Percentiles rank a stretch among this genome's conserved stretches.
These are phyloP conservation scores for Thraustotheca clavata DNA, from an alignment of 352 stramenopile species.

Conservation along the genomic window DNA sequence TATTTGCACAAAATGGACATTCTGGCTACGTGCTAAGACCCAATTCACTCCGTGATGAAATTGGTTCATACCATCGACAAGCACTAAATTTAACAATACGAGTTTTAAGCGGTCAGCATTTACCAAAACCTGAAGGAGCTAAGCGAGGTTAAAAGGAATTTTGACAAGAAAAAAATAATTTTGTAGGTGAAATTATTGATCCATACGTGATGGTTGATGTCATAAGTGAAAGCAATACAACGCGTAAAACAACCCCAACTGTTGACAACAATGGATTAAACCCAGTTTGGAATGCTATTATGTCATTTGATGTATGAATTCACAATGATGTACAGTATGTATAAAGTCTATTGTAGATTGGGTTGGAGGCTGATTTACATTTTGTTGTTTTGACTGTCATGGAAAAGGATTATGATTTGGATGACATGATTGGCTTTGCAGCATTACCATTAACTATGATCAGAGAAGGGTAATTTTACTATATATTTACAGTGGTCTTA, in stretches of 20 bases:
- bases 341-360: neutral
- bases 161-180: neutral
- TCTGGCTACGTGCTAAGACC: slow-evolving; percentile 86
- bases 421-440: slow-evolving; percentile 34
- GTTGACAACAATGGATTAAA: slow-evolving; percentile 51
- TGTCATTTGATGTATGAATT: slow-evolving; percentile 4
- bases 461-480: neutral
- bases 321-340: slow-evolving; percentile 3
- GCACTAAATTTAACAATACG: slow-evolving; percentile 8
- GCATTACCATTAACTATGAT: slow-evolving; percentile 29
- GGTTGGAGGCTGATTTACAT: slow-evolving; percentile 25
- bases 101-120: slow-evolving; percentile 29
- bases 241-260: slow-evolving; percentile 23
- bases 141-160: slow-evolving; percentile 8
- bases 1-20: slow-evolving; percentile 79
- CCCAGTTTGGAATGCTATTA: slow-evolving; percentile 30
- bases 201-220: slow-evolving; percentile 34
- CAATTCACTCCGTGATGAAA: slow-evolving; percentile 25
- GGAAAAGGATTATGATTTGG: slow-evolving; percentile 32
- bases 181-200: slow-evolving; percentile 35
- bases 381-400: slow-evolving; percentile 35
- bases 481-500: neutral
- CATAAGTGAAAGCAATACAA: slow-evolving; percentile 22
- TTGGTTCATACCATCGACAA: neutral
- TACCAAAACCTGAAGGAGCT: slow-evolving; percentile 36